Percentiles rank a stretch among this genome's conserved stretches.
These are phyloP conservation scores for Melaleuca alternifolia DNA, from an alignment of 345 rosid species.

Conservation along the genomic window DNA sequence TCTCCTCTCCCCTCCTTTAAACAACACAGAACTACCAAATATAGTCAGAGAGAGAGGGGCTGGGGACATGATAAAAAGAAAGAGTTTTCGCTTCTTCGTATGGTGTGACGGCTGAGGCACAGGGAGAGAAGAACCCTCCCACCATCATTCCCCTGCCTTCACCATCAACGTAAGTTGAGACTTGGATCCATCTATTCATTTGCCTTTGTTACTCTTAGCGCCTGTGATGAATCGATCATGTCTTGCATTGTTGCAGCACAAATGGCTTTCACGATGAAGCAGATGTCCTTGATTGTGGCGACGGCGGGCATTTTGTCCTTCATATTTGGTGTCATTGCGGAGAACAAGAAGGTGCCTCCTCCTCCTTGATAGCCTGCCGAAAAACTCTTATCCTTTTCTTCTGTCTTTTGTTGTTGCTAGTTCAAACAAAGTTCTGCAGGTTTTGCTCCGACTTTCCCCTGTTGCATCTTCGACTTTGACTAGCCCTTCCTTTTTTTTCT, in stretches of 20 bases:
- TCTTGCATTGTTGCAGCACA: background rate
- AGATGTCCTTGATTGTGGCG: constrained; percentile 45
- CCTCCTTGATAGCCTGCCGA: background rate
- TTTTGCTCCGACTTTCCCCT: background rate
- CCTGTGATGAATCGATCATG: background rate
- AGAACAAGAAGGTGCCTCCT: constrained; percentile 65
- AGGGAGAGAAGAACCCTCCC: background rate
- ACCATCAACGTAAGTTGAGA: background rate
- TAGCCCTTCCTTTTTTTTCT: background rate
- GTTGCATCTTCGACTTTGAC: background rate
- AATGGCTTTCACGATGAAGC: constrained; percentile 59
- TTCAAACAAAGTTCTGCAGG: background rate
- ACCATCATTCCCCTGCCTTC: background rate
- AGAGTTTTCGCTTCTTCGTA: background rate
- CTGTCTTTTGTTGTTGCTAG: background rate
- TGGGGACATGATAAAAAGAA: background rate
- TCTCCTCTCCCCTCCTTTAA: background rate
- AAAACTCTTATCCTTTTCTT: background rate
- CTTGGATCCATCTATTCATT: background rate
- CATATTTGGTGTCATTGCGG: constrained; percentile 59
- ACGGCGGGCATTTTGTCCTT: constrained; percentile 52
- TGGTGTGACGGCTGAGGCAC: background rate
- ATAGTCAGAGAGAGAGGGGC: background rate
- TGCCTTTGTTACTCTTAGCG: background rate
- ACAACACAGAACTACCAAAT: background rate